A percentile compares a stretch with the other conserved stretches of the same genome.
Conservation (phyloP, 805 yeast species). For the Ascoidea rubescens region DNA sequence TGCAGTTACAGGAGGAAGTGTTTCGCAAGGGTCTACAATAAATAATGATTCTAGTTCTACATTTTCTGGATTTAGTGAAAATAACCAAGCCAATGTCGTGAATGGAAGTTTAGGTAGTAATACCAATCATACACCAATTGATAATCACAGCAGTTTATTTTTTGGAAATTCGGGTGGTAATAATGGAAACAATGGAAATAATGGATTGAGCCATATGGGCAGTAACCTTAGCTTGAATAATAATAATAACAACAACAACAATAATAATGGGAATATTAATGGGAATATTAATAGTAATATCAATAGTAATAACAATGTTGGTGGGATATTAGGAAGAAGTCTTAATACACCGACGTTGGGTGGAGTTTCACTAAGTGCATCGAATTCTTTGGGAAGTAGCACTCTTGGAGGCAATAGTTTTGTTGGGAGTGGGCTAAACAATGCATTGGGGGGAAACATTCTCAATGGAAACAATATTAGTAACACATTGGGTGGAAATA, state of each 20-base stretch:
- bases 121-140: not conserved
- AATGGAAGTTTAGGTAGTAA: not conserved
- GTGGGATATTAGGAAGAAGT: not conserved
- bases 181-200: not conserved
- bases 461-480: too few relatives aligned
- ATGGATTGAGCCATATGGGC: not conserved
- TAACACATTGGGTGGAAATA: too few relatives aligned
- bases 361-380: too few relatives aligned
- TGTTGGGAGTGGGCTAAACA: too few relatives aligned
- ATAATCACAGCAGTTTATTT: not conserved
- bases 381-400: not conserved
- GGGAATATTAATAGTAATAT: too few relatives aligned
- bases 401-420: not conserved
- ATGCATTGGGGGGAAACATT: too few relatives aligned
- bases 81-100: too few relatives aligned
- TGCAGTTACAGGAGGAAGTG: not conserved
- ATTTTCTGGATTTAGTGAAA: too few relatives aligned
- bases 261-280: not conserved
- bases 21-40: too few relatives aligned
- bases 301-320: not conserved
- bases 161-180: not conserved
- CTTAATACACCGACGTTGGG: not conserved
- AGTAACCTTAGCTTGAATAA: not conserved
- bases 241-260: not conserved
- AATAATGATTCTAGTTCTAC: too few relatives aligned